These are phyloP conservation scores for Astrothelium subdiscretum DNA, from an alignment of 495 filamentous ascomycete species.

Conservation along the genomic window DNA sequence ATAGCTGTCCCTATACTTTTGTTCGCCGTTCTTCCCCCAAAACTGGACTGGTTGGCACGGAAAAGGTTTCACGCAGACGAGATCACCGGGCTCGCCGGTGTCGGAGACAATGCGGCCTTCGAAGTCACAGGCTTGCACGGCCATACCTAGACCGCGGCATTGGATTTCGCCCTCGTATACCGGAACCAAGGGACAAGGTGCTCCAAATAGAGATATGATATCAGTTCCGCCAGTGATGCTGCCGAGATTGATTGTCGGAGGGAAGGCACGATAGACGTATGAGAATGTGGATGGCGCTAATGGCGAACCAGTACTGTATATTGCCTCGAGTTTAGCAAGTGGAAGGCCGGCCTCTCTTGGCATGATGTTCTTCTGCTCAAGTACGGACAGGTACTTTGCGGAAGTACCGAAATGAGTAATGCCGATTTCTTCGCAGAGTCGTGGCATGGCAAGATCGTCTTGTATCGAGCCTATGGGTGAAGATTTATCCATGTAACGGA, in stretches of 20 bases:
- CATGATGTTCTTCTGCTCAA: conserved; percentile 67
- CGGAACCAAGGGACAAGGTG: conserved; percentile 72
- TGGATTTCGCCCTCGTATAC: conserved; percentile 86
- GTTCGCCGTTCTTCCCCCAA: conserved; percentile 60
- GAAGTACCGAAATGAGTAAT: conserved; percentile 90
- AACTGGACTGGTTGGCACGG: conserved; percentile 85
- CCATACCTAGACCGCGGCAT: conserved; percentile 83
- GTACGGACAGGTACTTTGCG: conserved; percentile 80
- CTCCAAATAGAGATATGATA: conserved; percentile 88
- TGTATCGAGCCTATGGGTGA: conserved; percentile 22
- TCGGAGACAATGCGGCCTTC: conserved; percentile 39
- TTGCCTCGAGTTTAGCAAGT: conserved; percentile 52
- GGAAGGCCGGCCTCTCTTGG: conserved; percentile 42
- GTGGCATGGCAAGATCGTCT: conserved; percentile 59
- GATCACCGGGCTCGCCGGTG: conserved; percentile 67
- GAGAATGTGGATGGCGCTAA: conserved; percentile 85
- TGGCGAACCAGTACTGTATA: conserved; percentile 89
- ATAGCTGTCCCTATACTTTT: conserved; percentile 70
- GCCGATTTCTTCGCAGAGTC: conserved; percentile 53
- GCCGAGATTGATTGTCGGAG: conserved; percentile 59
- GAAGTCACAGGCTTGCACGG: conserved; percentile 64
- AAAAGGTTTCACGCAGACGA: conserved; percentile 79
- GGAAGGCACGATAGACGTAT: conserved; percentile 76
- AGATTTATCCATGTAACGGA: conserved; percentile 29
- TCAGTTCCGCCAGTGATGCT: conserved; percentile 87